These are phyloP conservation scores for Lecanoromycetidae sp. DNA, from an alignment of 2,329 filamentous ascomycete genomes.

Conservation along the genomic window DNA sequence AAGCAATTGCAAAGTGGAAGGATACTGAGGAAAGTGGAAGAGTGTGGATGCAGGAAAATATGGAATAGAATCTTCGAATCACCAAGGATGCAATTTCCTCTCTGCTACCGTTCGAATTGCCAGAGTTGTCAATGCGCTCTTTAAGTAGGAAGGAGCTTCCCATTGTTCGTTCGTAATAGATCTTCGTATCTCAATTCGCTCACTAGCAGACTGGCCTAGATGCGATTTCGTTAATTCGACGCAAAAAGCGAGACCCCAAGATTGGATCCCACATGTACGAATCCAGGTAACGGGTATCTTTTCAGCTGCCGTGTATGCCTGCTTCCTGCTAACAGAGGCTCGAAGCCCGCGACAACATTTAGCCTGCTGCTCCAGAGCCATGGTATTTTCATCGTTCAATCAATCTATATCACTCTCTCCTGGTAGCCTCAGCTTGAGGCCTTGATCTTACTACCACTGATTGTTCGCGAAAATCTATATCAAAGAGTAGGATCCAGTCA, in stretches of 20 bases:
- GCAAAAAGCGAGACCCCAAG: not conserved
- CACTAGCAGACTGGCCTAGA: not conserved
- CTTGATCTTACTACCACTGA: conserved; percentile 8
- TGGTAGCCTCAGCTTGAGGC: not conserved
- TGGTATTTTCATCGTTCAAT: not conserved
- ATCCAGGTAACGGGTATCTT: not conserved
- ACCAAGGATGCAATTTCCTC: not conserved
- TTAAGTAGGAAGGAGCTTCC: not conserved
- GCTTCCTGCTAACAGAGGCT: no score
- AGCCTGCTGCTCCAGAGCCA: not conserved
- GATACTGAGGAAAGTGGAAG: not conserved
- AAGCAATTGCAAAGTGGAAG: not conserved
- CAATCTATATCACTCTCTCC: not conserved
- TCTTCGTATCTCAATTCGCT: not conserved
- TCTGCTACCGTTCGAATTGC: no score
- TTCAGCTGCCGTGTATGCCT: not conserved
- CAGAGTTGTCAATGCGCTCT: not conserved
- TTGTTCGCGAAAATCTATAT: conserved; percentile 1
- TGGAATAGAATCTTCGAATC: not conserved
- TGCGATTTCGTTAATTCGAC: not conserved
- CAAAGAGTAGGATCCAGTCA: not conserved
- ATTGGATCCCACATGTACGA: not conserved
- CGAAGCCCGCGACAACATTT: not conserved
- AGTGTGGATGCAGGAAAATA: not conserved
- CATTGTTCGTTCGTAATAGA: not conserved